Percentiles rank a stretch among this genome's conserved stretches.
phyloP scores from a whole-genome alignment of 495 filamentous ascomycete genomes.

The Astrocystis sublimbata region DNA sequence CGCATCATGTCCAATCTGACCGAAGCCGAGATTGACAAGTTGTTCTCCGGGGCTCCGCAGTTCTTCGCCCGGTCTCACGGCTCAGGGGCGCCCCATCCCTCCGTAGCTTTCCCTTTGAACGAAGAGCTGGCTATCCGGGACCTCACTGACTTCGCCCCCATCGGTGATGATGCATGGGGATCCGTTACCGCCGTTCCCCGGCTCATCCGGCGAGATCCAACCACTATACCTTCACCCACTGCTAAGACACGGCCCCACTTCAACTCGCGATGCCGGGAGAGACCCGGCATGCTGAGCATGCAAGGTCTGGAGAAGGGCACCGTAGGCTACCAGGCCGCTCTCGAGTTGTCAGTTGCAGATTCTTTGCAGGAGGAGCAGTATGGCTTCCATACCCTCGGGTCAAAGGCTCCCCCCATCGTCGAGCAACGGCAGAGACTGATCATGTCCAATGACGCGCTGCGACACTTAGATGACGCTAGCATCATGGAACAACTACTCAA shows the following conservation, averaged over 20 bases:
- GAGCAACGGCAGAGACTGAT: conserved; percentile 54
- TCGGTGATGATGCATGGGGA: conserved; percentile 57
- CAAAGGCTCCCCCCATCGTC: conserved; percentile 41
- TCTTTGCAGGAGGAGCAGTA: conserved; percentile 55
- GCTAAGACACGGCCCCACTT: conserved; percentile 54
- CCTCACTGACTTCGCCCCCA: conserved; percentile 61
- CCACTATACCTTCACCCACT: conserved; percentile 36
- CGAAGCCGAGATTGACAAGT: conserved; percentile 62
- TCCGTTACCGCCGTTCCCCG: conserved; percentile 54
- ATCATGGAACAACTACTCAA: conserved; percentile 55
- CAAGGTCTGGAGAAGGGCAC: conserved; percentile 72
- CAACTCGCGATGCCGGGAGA: conserved; percentile 57
- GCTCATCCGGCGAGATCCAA: conserved; percentile 46
- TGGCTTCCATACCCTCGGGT: conserved; percentile 47
- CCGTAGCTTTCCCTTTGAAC: conserved; percentile 71
- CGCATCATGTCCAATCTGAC: conserved; percentile 60
- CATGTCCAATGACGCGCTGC: conserved; percentile 48
- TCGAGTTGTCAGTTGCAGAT: conserved; percentile 69
- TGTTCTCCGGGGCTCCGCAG: conserved; percentile 78
- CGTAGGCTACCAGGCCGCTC: conserved; percentile 70
- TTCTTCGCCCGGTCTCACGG: conserved; percentile 62
- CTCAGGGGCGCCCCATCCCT: conserved; percentile 59
- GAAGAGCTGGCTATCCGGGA: conserved; percentile 61
- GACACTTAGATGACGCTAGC: conserved; percentile 52
- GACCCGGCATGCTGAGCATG: conserved; percentile 76